Base-by-base conservation (phyloP, 2,329 filamentous ascomycete species). In the Verticillium alfalfae region DNA sequence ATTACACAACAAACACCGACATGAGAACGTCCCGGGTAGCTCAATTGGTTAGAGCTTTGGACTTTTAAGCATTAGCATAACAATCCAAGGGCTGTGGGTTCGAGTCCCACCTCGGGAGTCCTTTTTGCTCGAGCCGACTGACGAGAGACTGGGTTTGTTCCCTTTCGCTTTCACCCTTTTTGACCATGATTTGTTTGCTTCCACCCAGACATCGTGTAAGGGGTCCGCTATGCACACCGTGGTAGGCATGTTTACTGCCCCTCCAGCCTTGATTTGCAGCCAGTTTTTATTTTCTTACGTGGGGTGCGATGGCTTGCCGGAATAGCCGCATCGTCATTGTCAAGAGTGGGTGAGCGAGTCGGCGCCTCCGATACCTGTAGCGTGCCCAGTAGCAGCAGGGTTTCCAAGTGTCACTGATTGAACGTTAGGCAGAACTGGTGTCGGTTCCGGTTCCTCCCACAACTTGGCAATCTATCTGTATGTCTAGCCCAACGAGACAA, bases 1-100 rank as follows among this genome's bases (percentile, higher is more conserved):
- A 31, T 4, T 4, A 4, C 5, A 5, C 26, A 31, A 31, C 26
- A 31, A 31, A 31, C 5, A 5, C 5, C 3, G 5, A 5, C 5
- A 1, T 4, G 36, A 37, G 36, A 37, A 37, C 26, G 18, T 52
- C 54, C 34, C 36, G 36, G 56, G 37, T 62, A 60, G 61, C 61
- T 60, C 58, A 62, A 60, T 62, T 60, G 61, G 58, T 62, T 13
- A 62, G 61, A 60, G 61, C 61, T 34, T 62, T 41, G 22, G 61
- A 62, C 61, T 62, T 62, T 62, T 62, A 62, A 52, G 45, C 13
- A 18, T 7, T 34, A 22, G 18, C 36, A 39, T 45, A 16, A 52
- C 45, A 22, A 62, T 62, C 61, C 22, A 36, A 62, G 60, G 61
- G 61, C 56, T 60, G 61, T 58, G 61, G 55, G 61, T 62, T 62